Conservation (phyloP, 2,329 filamentous ascomycete species). For the Hypoxylon sp. region DNA sequence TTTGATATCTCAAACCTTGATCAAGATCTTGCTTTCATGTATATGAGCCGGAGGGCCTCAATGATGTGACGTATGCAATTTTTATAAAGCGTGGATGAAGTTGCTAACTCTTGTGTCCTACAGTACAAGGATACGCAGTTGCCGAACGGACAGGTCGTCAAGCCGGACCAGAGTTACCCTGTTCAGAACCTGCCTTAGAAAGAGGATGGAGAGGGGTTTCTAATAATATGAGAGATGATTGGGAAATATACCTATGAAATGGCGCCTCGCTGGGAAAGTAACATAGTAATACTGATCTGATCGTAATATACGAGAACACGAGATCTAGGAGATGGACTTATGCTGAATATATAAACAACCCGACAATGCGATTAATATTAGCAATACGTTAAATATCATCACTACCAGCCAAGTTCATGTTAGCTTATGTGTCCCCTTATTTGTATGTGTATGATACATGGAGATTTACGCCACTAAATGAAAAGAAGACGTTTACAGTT, state of each 20-base stretch:
- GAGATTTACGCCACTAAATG: background rate
- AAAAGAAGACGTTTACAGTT: background rate
- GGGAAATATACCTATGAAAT: too few species aligned
- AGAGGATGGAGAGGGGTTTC: background rate
- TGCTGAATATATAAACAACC: background rate
- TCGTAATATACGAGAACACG: background rate
- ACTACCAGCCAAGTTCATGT: background rate
- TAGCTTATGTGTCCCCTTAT: background rate
- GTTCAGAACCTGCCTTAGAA: slow-evolving; percentile 46
- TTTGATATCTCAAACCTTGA: too few species aligned
- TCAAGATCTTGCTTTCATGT: too few species aligned
- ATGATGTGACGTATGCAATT: too few species aligned
- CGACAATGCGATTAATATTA: background rate
- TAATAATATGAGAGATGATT: background rate
- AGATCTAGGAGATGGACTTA: background rate
- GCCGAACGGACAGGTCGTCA: slow-evolving; percentile 60
- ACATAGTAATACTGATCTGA: slow-evolving; percentile 15
- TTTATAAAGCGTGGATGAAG: background rate
- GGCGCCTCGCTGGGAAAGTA: background rate
- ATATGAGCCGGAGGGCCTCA: too few species aligned
- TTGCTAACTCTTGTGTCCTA: slow-evolving; percentile 15
- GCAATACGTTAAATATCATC: background rate
- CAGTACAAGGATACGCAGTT: slow-evolving; percentile 67
- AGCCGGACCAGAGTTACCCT: slow-evolving; percentile 61
- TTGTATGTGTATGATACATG: background rate